Evolutionary conservation across 352 stramenopile genomes (phyloP), one percentile per base, ranked within the genome.

Genomic region (Saprolegnia parasitica): DNA sequence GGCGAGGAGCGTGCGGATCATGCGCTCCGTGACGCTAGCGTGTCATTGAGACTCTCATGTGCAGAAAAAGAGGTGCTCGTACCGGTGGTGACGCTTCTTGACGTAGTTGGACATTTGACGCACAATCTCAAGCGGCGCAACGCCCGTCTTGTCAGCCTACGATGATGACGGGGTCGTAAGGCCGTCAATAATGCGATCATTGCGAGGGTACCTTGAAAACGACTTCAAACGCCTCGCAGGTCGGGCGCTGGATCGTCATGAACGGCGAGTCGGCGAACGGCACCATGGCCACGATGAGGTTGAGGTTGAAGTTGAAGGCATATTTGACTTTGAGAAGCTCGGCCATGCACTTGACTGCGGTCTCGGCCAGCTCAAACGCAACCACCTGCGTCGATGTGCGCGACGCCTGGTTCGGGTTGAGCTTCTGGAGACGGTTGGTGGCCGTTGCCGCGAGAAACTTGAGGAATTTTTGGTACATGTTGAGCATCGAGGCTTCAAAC

Each of bases 231-330:
- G 86, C 80, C 6, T 76, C 75, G 39, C 87, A 93, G 40, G 81
- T 84, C 20, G 78, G 76, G 9, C 74, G 67, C 35, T 82, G 83
- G 24, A 95, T 73, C 13, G 42, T 77, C 13, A 74, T 23, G 47
- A 90, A 90, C 39, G 73, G 68, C 39, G 81, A 86, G 66, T 95
- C 85, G 24, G 87, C 83, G 73, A 93, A 83, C 20, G 87, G 87
- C 39, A 95, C 84, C 32, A 95, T 74, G 26, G 85, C 84, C 5
- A 88, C 82, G 58, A 95, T 87, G 37, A 95, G 72, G 66, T 93
- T 93, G 65, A 91, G 62, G 73, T 93, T 83, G 66, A 95, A 93
- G 72, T 93, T 95, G 74, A 93, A 95, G 11, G 84, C 66, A 67
- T 89, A 93, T 68, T 95, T 95, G 68, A 79, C 82, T 72, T 91